Conservation (phyloP, 371 early-diverging fungal species). For the Haplosporangium sp. region DNA sequence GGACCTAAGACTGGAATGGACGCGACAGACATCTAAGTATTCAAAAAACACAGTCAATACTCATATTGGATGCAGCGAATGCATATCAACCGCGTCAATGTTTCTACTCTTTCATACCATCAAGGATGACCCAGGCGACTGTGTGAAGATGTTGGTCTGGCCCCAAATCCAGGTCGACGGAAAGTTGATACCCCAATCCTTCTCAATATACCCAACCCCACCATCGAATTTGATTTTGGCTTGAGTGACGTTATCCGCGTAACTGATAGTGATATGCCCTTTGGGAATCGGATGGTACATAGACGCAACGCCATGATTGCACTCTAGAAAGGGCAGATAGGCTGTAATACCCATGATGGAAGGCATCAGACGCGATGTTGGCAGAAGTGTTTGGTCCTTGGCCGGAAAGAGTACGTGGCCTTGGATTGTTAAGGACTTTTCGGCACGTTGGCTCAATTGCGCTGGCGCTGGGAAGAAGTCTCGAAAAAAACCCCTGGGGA, state of each 20-base stretch:
- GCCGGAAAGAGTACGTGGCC: constrained; percentile 27
- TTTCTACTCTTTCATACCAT: constrained; percentile 12
- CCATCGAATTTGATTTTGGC: constrained; percentile 19
- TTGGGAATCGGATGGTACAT: constrained; percentile 40
- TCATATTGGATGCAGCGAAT: neutral
- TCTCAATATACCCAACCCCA: constrained; percentile 56
- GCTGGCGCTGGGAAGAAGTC: constrained; percentile 11
- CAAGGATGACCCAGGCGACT: constrained; percentile 40
- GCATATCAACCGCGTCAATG: too few relatives aligned
- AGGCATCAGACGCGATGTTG: constrained; percentile 25
- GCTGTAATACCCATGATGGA: constrained; percentile 55
- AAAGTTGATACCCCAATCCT: constrained; percentile 59
- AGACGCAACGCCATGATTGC: constrained; percentile 57
- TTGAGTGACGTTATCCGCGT: constrained; percentile 1
- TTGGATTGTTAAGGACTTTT: constrained; percentile 19
- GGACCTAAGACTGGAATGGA: constrained; percentile 38
- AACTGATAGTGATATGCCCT: constrained; percentile 22
- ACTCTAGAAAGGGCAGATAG: constrained; percentile 56
- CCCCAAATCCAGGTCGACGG: constrained; percentile 58
- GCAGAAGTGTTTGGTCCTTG: constrained; percentile 29
- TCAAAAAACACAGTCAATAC: neutral
- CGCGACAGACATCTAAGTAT: constrained; percentile 29
- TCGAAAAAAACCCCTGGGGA: constrained; percentile 22
- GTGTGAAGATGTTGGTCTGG: constrained; percentile 51
- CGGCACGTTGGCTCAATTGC: neutral